Base-by-base conservation (phyloP, 23 red algal genomes). In the Cyanidioschyzon merolae region DNA sequence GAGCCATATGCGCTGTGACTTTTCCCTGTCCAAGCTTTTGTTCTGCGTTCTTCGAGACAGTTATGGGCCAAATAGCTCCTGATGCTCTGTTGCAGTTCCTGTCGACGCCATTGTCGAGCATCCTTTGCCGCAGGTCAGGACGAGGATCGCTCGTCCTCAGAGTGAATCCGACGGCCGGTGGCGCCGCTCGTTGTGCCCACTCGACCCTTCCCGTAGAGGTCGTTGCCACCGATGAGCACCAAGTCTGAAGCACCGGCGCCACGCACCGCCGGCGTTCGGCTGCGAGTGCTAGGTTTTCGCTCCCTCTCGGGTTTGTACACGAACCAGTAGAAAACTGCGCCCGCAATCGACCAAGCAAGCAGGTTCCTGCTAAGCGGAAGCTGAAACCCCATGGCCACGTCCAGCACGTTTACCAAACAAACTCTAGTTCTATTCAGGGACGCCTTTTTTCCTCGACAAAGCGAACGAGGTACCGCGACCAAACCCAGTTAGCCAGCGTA, bases 171-270 rank as follows among this genome's bases (percentile, higher is more conserved):
- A 54, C 45, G 45, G 21, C 45, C 45, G 7, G 45, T 54, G 12
- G 45, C 45, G 21, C 45, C 45, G 45, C 45, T 54, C 21, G 45
- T 54, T 7, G 45, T 54, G 21, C 63, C n/a, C 16, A 35, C 63
- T 35, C 63, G 12, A 7, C n/a, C 16, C 63, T 71, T 71, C 7
- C 63, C 63, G 63, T 71, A 35, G 7, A 32, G 21, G 29, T 71
- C 63, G n/a, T 71, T 25, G 29, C 63, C 63, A 35, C 63, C 63
- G 63, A 71, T 71, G 32, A 71, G 63, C 63, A 71, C 63, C 16
- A 71, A 27, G 63, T 71, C 63, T 7, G 63, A 71, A 21, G 45
- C 7, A 21, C 12, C 45, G 21, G 45, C 45, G 21, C 45, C 45
- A 54, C 45, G 45, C 30, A 25, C n/a, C 12, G 21, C 63, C 32